Conservation (phyloP, 495 filamentous ascomycete genomes). For the Amniculicola lignicola region DNA sequence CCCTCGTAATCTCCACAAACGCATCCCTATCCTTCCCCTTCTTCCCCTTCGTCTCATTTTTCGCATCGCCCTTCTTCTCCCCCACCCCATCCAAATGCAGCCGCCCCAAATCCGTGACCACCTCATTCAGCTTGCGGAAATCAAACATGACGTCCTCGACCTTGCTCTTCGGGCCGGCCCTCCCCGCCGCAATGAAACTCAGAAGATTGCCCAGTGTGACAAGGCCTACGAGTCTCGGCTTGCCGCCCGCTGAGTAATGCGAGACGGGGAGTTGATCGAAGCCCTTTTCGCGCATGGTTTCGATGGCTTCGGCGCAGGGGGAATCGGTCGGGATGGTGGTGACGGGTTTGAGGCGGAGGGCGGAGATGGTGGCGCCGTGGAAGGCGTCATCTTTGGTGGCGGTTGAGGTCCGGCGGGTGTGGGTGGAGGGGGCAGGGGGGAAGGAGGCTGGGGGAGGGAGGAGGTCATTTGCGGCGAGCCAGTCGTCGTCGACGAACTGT, state of each 20-base stretch:
- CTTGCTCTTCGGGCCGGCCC: conserved; percentile 65
- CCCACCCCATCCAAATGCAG: conserved; percentile 36
- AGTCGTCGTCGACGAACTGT: conserved; percentile 92
- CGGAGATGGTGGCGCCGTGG: conserved; percentile 67
- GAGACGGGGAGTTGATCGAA: conserved; percentile 96
- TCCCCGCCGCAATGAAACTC: conserved; percentile 76
- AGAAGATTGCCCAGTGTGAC: conserved; percentile 94
- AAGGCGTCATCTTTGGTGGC: conserved; percentile 55
- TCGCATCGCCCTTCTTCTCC: conserved; percentile 38
- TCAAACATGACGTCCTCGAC: conserved; percentile 95
- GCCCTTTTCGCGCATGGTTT: conserved; percentile 93
- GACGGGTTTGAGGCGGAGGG: conserved; percentile 85
- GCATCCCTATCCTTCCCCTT: too few relatives aligned
- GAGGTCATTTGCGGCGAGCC: conserved; percentile 93
- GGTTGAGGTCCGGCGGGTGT: conserved; percentile 19
- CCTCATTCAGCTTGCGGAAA: conserved; percentile 78
- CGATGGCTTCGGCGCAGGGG: conserved; percentile 78
- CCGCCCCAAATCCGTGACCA: conserved; percentile 77
- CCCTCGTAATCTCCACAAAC: conserved; percentile 90
- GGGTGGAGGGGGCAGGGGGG: conserved; percentile 10
- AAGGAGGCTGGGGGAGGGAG: conserved; percentile 58
- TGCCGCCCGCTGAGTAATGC: conserved; percentile 52
- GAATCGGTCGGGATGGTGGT: conserved; percentile 70
- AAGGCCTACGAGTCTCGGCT: conserved; percentile 69
- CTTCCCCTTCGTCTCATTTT: conserved; percentile 50